A percentile compares a stretch with the other conserved stretches of the same genome.
Evolutionary conservation across 148 eudicot genomes (phyloP).

Genomic region (Fallopia convolvulus): DNA sequence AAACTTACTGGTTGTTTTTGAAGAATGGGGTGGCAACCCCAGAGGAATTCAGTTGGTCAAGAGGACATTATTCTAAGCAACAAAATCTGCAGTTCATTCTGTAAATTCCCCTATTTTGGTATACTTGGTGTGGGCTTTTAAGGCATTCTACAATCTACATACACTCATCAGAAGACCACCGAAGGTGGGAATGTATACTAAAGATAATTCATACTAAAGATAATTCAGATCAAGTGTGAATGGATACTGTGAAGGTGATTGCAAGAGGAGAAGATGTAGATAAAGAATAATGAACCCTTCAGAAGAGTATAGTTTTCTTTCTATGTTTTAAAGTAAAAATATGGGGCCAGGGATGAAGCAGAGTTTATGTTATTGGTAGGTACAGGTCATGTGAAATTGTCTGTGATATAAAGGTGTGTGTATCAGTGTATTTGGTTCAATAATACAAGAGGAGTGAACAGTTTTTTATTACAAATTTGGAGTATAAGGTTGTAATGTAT

Average conservation of each 20-base stretch:
- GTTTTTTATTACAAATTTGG: neutral
- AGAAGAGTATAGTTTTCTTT: neutral
- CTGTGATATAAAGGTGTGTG: neutral
- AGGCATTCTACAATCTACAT: neutral
- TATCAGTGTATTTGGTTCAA: neutral
- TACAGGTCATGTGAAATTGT: neutral
- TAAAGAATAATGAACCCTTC: neutral
- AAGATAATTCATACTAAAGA: neutral
- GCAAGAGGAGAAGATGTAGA: neutral
- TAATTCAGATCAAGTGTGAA: neutral
- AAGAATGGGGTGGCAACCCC: conserved; percentile 27
- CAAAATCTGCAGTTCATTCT: neutral
- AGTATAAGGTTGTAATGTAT: neutral
- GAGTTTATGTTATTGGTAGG: neutral
- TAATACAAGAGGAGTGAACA: neutral
- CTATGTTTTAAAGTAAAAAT: neutral
- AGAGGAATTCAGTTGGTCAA: conserved; percentile 9
- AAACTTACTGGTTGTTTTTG: conserved; percentile 44
- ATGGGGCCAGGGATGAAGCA: neutral
- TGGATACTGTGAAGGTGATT: neutral
- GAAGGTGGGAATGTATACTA: neutral
- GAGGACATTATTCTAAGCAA: conserved; percentile 4
- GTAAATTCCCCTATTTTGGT: neutral
- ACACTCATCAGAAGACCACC: neutral
- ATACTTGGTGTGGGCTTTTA: neutral